Evolutionary conservation across 202 grass and related monocot species (phyloP), one percentile per base, ranked within the genome.

Genomic region (Setaria italica): DNA sequence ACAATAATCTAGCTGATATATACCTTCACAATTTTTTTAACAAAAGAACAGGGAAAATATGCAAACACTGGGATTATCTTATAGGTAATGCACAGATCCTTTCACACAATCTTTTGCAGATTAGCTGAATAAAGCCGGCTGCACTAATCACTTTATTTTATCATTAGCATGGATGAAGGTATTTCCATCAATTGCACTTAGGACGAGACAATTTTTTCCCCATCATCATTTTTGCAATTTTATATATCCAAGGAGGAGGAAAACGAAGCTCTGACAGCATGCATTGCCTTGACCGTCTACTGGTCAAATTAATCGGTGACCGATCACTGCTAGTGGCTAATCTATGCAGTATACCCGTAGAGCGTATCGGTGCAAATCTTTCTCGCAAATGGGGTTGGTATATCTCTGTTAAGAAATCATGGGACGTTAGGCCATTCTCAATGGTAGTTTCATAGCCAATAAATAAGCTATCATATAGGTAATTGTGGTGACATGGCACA

Each of bases 251-350:
- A 19, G 2, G 0, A 33, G 30, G 5, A 30, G 4, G 33, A 34
- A 4, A 75, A 39, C 33, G 72, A 20, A 54, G 32, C 50, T 37
- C 50, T 76, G 35, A 34, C 53, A 77, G 74, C 11, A 67, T 21
- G 64, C 33, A 41, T 56, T 85, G 20, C 32, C 42, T 9, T 62
- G 13, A 55, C 81, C 58, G 9, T 30, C 15, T 21, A 62, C 68
- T 42, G 57, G 69, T 89, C 76, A 84, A 46, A 89, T 17, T 75
- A 82, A 82, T 87, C 25, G 25, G 25, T 25, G 25, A 25, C 25
- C 62, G 3, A 62, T 58, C 53, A 58, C 73, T 20, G 47, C 32
- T 85, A 75, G 81, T 9, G 56, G 80, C 42, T 70, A 46, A 53
- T 43, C 68, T 59, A 80, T 75, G 58, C 74, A 68, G 32, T 45